Conservation (phyloP, 2,329 filamentous ascomycete species). For the Phaeosphaeria sp. region DNA sequence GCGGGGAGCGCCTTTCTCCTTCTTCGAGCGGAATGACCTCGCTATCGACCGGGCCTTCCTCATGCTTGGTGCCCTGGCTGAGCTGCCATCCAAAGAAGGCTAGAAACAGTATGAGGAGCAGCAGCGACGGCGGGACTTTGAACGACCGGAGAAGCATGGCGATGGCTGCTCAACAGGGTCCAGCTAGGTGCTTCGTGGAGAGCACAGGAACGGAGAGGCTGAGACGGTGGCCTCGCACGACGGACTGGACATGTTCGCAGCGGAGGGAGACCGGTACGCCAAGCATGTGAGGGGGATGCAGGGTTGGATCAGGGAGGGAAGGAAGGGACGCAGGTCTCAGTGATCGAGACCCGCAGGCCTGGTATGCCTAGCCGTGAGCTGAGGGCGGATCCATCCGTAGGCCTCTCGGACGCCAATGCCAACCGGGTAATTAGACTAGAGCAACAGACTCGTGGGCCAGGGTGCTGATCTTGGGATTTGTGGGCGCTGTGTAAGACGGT, state of each 20-base stretch:
- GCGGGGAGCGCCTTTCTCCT: slow-evolving; percentile 21
- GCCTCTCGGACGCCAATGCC: background rate
- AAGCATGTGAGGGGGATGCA: slow-evolving; percentile 22
- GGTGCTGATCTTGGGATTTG: background rate
- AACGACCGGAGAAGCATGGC: slow-evolving; percentile 38
- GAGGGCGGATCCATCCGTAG: slow-evolving; percentile 3
- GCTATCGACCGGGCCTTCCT: slow-evolving; percentile 8
- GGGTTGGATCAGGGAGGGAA: slow-evolving; percentile 18
- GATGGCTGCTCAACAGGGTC: slow-evolving; percentile 3
- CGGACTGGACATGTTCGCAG: slow-evolving; percentile 14
- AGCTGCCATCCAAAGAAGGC: slow-evolving; percentile 41
- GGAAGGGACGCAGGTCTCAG: background rate
- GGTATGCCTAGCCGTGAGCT: background rate
- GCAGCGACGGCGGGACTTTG: slow-evolving; percentile 27
- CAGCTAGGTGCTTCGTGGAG: background rate
- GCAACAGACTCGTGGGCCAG: background rate
- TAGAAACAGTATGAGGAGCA: slow-evolving; percentile 36
- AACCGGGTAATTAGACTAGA: slow-evolving; percentile 5
- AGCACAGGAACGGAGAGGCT: background rate
- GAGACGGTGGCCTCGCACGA: slow-evolving; percentile 7
- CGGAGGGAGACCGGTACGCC: slow-evolving; percentile 23
- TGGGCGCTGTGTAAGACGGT: background rate
- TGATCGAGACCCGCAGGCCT: background rate
- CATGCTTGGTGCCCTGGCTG: slow-evolving; percentile 25
- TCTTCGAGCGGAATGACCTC: slow-evolving; percentile 5